phyloP scores from a whole-genome alignment of 129 eudicot species.

The Chrysanthemum seticuspe region DNA sequence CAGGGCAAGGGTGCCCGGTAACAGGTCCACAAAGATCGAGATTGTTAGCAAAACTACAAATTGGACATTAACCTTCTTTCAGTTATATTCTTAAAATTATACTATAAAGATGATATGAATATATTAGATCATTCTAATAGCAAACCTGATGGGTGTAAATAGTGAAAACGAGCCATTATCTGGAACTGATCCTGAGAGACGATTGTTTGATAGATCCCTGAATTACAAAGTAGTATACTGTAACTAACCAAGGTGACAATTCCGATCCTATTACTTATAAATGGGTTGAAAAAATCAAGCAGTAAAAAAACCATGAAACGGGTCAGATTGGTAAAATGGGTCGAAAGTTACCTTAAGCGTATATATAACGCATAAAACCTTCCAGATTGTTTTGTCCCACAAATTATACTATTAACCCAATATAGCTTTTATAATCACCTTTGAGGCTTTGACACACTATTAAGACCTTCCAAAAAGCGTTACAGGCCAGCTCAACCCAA shows the following conservation, averaged over 20 bases:
- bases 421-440: neutral
- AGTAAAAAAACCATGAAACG: neutral
- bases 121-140: constrained; percentile 6
- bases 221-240: neutral
- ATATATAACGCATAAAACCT: neutral
- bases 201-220: constrained; percentile 91
- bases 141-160: constrained; percentile 90
- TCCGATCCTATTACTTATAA: neutral
- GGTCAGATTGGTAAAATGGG: neutral
- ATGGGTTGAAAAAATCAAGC: neutral
- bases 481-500: neutral
- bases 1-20: constrained; percentile 88
- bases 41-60: constrained; percentile 83
- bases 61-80: neutral
- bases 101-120: neutral
- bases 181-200: constrained; percentile 86
- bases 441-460: neutral
- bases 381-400: neutral
- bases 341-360: neutral
- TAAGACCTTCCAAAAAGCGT: neutral
- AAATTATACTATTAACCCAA: neutral
- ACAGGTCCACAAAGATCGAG: constrained; percentile 88
- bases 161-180: constrained; percentile 93
- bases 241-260: neutral
- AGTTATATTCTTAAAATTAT: constrained; percentile 6